Evolutionary conservation across 1,284 basidiomycete genomes (phyloP).

Genomic region (Trametes sp.): DNA sequence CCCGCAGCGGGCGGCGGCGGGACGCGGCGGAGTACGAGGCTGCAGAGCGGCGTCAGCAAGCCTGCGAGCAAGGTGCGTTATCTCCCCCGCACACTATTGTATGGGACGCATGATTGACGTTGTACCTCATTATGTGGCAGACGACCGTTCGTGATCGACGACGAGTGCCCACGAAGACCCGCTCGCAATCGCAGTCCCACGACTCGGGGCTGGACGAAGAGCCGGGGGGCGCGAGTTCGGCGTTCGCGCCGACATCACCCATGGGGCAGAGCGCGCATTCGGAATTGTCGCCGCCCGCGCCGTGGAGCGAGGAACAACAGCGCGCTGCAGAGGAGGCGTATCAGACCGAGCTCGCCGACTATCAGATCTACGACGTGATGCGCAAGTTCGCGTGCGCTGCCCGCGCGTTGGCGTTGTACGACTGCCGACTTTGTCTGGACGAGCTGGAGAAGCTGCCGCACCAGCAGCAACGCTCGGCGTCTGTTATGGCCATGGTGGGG

Average conservation of each 20-base stretch:
- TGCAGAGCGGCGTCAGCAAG: slow-evolving; percentile 65
- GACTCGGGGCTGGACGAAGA: slow-evolving; percentile 75
- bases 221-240: slow-evolving; percentile 52
- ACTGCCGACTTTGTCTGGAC: slow-evolving; percentile 75
- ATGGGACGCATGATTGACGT: slow-evolving; percentile 4
- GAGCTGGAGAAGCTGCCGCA: slow-evolving; percentile 82
- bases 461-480: slow-evolving; percentile 76
- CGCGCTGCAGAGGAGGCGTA: slow-evolving; percentile 75
- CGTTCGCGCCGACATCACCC: slow-evolving; percentile 52
- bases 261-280: slow-evolving; percentile 60
- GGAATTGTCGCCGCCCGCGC: slow-evolving; percentile 60
- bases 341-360: slow-evolving; percentile 77
- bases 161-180: slow-evolving; percentile 46
- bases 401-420: slow-evolving; percentile 76
- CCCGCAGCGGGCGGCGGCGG: slow-evolving; percentile 46
- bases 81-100: neutral
- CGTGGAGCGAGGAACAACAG: slow-evolving; percentile 67
- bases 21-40: slow-evolving; percentile 74
- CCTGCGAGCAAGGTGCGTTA: slow-evolving; percentile 29
- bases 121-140: slow-evolving; percentile 20
- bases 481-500: slow-evolving; percentile 83
- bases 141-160: slow-evolving; percentile 64
- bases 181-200: slow-evolving; percentile 53
- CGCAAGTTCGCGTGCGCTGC: slow-evolving; percentile 83
- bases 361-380: slow-evolving; percentile 84